A percentile compares a stretch with the other conserved stretches of the same genome.
phyloP scores from a whole-genome alignment of 306 rosid species.

The Ormosia emarginata region DNA sequence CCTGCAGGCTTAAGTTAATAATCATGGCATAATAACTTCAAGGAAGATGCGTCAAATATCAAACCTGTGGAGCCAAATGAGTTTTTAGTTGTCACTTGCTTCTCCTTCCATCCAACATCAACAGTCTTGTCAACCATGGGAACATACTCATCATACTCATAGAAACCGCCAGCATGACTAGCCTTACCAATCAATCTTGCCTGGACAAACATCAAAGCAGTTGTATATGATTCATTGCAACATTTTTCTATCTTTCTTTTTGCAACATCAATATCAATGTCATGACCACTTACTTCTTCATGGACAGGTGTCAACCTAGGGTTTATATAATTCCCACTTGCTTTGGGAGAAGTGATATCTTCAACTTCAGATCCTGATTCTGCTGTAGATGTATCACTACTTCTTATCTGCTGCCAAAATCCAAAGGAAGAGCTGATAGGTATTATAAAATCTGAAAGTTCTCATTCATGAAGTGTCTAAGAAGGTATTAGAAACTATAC shows the following conservation, averaged over 20 bases:
- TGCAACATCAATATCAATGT: slow-evolving; percentile 7
- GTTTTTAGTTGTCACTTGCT: slow-evolving; percentile 30
- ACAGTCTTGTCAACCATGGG: slow-evolving; percentile 92
- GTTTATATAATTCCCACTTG: slow-evolving; percentile 45
- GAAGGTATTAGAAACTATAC: slow-evolving; percentile 38
- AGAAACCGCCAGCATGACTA: slow-evolving; percentile 26
- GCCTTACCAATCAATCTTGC: slow-evolving; percentile 53
- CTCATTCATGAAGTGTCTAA: slow-evolving; percentile 9
- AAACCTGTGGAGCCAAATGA: slow-evolving; percentile 49
- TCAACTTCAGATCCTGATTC: slow-evolving; percentile 96
- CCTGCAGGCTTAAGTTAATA: not conserved
- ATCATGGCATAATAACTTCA: slow-evolving; percentile 19
- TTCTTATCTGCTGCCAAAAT: slow-evolving; percentile 49
- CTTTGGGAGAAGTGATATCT: slow-evolving; percentile 77
- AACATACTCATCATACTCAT: slow-evolving; percentile 66
- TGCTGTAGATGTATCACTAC: slow-evolving; percentile 84
- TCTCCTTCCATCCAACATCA: slow-evolving; percentile 55
- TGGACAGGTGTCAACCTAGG: slow-evolving; percentile 80
- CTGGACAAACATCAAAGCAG: slow-evolving; percentile 47
- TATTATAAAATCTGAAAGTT: not conserved
- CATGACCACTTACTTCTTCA: slow-evolving; percentile 70
- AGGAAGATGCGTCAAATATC: slow-evolving; percentile 19
- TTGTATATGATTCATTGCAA: not conserved
- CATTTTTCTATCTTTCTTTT: not conserved
- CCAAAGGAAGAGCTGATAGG: slow-evolving; percentile 20